Conservation (phyloP, 2,329 filamentous ascomycete genomes). For the Cadophora malorum region DNA sequence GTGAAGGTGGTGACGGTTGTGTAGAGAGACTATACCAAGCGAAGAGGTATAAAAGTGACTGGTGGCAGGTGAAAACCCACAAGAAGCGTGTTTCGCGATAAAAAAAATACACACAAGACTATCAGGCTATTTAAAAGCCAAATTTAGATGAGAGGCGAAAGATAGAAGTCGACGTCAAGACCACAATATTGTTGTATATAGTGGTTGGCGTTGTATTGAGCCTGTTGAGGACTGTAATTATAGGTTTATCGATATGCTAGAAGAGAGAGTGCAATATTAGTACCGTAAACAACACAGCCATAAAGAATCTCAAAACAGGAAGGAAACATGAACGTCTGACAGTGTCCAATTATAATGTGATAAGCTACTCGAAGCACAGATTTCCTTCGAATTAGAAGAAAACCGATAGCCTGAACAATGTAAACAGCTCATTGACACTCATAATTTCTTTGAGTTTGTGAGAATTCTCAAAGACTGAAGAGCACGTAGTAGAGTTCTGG, state of each 20-base stretch:
- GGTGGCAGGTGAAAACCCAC: constrained; percentile 4
- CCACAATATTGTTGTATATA: neutral
- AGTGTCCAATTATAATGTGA: neutral
- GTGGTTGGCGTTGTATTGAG: neutral
- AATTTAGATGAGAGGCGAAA: neutral
- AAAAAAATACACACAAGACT: neutral
- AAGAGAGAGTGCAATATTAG: neutral
- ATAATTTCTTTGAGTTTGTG: neutral
- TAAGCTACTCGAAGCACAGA: neutral
- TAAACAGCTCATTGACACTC: neutral
- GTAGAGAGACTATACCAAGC: neutral
- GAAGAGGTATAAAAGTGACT: neutral
- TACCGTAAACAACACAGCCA: neutral
- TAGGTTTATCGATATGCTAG: constrained; percentile 9
- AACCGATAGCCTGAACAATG: neutral
- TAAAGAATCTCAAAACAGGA: neutral
- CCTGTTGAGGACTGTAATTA: neutral
- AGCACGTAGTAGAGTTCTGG: neutral
- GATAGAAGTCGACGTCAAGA: neutral
- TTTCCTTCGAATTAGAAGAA: neutral
- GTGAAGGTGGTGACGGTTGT: neutral
- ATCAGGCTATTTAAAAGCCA: neutral
- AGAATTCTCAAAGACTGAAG: neutral
- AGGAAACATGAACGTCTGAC: neutral
- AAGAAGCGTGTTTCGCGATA: too few relatives aligned